Base-by-base conservation (phyloP, 2,329 filamentous ascomycete genomes). In the Fusarium hostae region DNA sequence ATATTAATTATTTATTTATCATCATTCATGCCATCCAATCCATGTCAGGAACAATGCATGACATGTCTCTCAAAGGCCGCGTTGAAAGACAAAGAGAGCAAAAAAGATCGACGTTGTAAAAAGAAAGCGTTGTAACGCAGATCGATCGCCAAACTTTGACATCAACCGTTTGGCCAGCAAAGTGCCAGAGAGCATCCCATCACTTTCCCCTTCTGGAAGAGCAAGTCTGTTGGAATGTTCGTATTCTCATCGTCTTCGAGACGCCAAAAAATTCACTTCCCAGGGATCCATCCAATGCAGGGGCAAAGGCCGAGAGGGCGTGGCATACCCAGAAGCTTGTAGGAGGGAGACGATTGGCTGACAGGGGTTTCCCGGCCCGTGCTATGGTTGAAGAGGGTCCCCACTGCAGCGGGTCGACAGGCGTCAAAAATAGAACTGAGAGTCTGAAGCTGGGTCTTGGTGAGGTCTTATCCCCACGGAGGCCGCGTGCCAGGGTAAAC, bases 381-480 rank as follows among this genome's bases (percentile, higher is more conserved):
- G 48, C 52, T 63, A 63, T 26, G 39, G 50, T 63, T 63, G 58
- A 44, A 55, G 59, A 56, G 48, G 30, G 57, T 59, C 55, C 32
- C 71, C 71, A 71, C 71, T 47, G 7, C 4, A 58, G 66, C 67
- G 70, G 71, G 64, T 73, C 64, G 30, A 32, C 40, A 58, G 72
- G 63, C 68, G 58, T 75, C 73, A 75, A 75, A 75, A 75, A 75
- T 75, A 75, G 73, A 67, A 34, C 30, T 50, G 30, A 50, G 45
- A 50, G n/a, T 50, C n/a, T 50, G 47, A 50, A 75, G 59, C 71
- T 65, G 65, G 62, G 58, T 59, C 58, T 39, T 39, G 43, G 54
- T 56, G 22, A 37, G 57, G 57, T 52, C 47, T 55, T 39, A 51
- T 68, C 59, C 57, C 70, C 61, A 67, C 40, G 66, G 67, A 66